These are phyloP conservation scores for Rhizophagus clarus DNA, from an alignment of 192 early-diverging fungal species.

Conservation along the genomic window DNA sequence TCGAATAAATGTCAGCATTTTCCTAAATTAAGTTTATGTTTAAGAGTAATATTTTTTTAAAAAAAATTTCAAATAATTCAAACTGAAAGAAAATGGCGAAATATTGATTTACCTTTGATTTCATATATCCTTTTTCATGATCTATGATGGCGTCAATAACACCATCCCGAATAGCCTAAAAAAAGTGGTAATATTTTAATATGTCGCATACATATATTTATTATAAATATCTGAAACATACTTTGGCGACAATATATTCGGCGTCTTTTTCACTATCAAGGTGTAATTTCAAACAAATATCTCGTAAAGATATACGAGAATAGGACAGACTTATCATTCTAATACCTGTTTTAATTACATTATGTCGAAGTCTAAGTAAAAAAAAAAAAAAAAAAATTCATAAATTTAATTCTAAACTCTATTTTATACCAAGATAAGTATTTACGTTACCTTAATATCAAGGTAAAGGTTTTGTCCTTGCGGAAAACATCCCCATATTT, in stretches of 20 bases:
- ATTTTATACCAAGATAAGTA: conserved; percentile 49
- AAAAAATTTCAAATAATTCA: background rate
- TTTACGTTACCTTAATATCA: conserved; percentile 63
- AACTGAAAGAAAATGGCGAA: background rate
- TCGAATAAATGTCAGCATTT: conserved; percentile 93
- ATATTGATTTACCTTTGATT: conserved; percentile 63
- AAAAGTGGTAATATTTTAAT: background rate
- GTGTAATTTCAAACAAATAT: conserved; percentile 96
- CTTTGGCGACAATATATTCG: conserved; percentile 97
- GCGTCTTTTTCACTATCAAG: conserved; percentile 98
- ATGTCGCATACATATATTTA: background rate
- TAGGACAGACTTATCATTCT: conserved; percentile 96
- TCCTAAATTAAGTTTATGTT: conserved; percentile 56
- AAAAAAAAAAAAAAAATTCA: background rate
- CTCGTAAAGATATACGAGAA: conserved; percentile 92
- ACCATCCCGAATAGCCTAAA: conserved; percentile 88
- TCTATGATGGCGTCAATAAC: conserved; percentile 98
- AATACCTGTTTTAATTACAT: conserved; percentile 99
- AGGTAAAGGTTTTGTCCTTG: conserved; percentile 85
- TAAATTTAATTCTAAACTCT: background rate
- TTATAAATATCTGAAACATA: background rate
- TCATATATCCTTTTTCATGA: conserved; percentile 91
- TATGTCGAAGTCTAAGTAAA: conserved; percentile 87
- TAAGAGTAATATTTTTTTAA: background rate
- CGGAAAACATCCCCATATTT: conserved; percentile 76